Base-by-base conservation (phyloP, 1,139 yeast species). In the Debaryomyces singareniensis region DNA sequence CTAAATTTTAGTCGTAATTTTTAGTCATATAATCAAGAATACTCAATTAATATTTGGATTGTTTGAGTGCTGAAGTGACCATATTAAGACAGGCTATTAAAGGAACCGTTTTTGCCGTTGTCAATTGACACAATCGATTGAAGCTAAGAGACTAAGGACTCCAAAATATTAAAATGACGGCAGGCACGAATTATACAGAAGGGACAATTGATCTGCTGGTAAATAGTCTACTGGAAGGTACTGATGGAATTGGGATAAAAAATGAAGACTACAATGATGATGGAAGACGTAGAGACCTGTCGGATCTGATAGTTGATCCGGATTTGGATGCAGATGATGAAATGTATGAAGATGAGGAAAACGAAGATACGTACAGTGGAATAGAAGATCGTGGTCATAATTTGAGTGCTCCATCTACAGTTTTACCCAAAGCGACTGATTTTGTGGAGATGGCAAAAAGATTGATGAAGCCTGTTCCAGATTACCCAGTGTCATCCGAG, bases 401-500 rank as follows among this genome's bases (percentile, higher is more conserved):
- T 7, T 13, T 21, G 14, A 20, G 16, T 22, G 25, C 16, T 12
- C 6, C 24, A 11, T n/a, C 27, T 3, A n/a, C 28, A 6, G 33
- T 20, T n/a, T 27, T 39, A 5, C 61, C 62, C 3, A 34, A 47
- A n/a, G 68, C 69, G 5, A 47, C 48, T 35, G 58, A 61, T 25
- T 59, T 49, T 35, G 41, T 44, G 7, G 54, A 45, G 10, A 42
- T 58, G 28, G 53, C 63, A 10, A 37, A 42, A 16, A 45, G 53
- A 26, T 48, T 64, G 32, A 55, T 65, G 65, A 65, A 64, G 36
- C 65, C 66, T 2, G 34, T 71, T 10, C 63, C 65, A 9, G 71
- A 68, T 38, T 67, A 64, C 34, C 71, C 73, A 2, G 53, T 54
- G 1, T 53, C 49, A 16, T 68, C 49, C 2, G 60, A 61, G 37